Percentiles rank a stretch among this genome's conserved stretches.
phyloP scores from a whole-genome alignment of 345 rosid genomes.

The Anastatica hierochuntica region DNA sequence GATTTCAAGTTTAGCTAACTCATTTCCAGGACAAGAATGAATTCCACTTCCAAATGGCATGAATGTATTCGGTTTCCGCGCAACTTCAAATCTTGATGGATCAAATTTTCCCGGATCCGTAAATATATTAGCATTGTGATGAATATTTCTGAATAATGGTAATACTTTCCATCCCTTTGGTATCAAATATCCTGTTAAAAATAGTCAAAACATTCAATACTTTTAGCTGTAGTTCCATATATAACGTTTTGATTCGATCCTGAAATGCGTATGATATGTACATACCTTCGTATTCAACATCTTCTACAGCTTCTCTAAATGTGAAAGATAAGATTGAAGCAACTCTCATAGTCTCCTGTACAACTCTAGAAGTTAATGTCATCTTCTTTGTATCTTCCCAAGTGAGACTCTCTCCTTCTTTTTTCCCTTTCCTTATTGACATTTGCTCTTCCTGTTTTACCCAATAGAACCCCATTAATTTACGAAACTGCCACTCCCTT shows the following conservation, averaged over 20 bases:
- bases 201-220: neutral
- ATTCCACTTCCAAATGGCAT: constrained; percentile 88
- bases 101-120: constrained; percentile 65
- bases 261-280: neutral
- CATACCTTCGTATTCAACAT: constrained; percentile 78
- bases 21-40: constrained; percentile 89
- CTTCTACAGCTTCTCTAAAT: constrained; percentile 84
- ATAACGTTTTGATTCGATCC: too few species aligned
- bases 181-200: constrained; percentile 55
- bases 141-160: constrained; percentile 80
- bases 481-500: constrained; percentile 14
- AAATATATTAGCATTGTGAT: constrained; percentile 64
- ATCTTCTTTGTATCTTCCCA: constrained; percentile 80
- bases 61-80: constrained; percentile 79
- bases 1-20: constrained; percentile 73
- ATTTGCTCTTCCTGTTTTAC: constrained; percentile 67
- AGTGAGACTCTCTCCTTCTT: constrained; percentile 37
- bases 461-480: neutral
- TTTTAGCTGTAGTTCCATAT: neutral
- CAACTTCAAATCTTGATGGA: constrained; percentile 71
- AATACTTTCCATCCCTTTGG: constrained; percentile 96
- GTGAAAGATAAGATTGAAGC: constrained; percentile 84
- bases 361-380: constrained; percentile 61
- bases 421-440: constrained; percentile 37
- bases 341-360: constrained; percentile 75